Conservation (phyloP, 495 filamentous ascomycete species). For the Penicillium taxi region DNA sequence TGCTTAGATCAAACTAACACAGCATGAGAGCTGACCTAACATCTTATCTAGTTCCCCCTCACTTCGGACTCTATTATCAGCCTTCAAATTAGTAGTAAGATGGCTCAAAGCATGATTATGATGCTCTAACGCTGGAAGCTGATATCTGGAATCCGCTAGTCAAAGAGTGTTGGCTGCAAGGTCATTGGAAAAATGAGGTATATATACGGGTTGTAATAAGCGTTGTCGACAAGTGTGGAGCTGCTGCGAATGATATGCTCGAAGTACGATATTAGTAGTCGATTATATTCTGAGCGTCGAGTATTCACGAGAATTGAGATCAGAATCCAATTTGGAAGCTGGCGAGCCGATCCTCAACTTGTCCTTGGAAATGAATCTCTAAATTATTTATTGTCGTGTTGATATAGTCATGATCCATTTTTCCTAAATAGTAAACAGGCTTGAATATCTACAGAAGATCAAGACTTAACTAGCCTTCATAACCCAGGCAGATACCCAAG, state of each 20-base stretch:
- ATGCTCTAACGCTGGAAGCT: conserved; percentile 13
- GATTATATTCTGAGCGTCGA: conserved; percentile 10
- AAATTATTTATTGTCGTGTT: conserved; percentile 19
- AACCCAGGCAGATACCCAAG: too few relatives aligned
- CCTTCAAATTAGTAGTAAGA: conserved; percentile 7
- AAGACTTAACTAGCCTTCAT: too few relatives aligned
- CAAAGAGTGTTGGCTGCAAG: conserved; percentile 17
- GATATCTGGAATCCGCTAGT: conserved; percentile 12
- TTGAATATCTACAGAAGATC: too few relatives aligned
- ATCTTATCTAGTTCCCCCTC: conserved; percentile 20
- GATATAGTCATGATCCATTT: too few relatives aligned
- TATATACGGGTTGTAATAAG: conserved; percentile 19
- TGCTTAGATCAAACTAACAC: conserved; percentile 17
- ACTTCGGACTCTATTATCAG: too few relatives aligned
- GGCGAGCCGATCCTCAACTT: neutral
- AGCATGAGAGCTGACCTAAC: conserved; percentile 19
- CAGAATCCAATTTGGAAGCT: neutral
- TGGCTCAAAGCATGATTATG: conserved; percentile 12
- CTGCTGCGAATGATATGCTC: conserved; percentile 21
- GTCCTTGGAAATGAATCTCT: conserved; percentile 13
- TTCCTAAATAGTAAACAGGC: too few relatives aligned
- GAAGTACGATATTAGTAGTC: conserved; percentile 16
- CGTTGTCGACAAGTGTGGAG: conserved; percentile 18
- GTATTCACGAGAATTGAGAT: neutral
- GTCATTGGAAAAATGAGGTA: conserved; percentile 24